Base-by-base conservation (phyloP, 2,329 filamentous ascomycete species). In the Botrytis hyacinthi region DNA sequence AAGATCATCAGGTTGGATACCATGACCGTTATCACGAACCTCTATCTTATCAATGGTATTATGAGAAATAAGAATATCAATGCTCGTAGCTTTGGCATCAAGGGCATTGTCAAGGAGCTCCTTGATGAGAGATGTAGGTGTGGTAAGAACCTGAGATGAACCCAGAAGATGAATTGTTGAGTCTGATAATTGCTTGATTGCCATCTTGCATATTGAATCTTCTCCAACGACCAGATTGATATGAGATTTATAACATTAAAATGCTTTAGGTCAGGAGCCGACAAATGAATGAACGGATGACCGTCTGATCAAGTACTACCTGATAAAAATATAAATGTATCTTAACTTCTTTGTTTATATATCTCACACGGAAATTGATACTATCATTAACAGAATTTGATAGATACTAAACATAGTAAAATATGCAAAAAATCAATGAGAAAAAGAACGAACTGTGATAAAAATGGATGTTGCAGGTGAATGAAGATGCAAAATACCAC, bases 51-150 rank as follows among this genome's bases (percentile, higher is more conserved):
- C 90, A 70, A 94, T 80, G 0, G 90, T 91, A 79, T 94, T 90
- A 60, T 85, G 78, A 6, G 91, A 87, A 22, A 94, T 84, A 42
- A 88, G 83, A 37, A 95, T 83, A 70, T 92, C 88, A 73, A 95
- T 84, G 2, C 86, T 86, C 2, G 87, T 91, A 20, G 92, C 91
- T 70, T 86, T 84, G 12, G 92, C 91, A 81, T 95, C 92, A 32
- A 95, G 86, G 61, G 92, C 86, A 81, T 95, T 95, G 77, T 95
- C 93, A 46, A 95, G 81, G 6, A 95, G 88, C 81, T 95, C 93
- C 79, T 95, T 95, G 77, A 94, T 87, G 3, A 93, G 83, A 18
- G 87, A 86, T 20, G 85, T 82, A 0, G 92, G 86, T 12, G 88
- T 87, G 8, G 86, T 84, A 68, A 94, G 85, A 63, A 86, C 85